A percentile compares a stretch with the other conserved stretches of the same genome.
Conservation (phyloP, 2,329 filamentous ascomycete species). For the Polychaeton citri region DNA sequence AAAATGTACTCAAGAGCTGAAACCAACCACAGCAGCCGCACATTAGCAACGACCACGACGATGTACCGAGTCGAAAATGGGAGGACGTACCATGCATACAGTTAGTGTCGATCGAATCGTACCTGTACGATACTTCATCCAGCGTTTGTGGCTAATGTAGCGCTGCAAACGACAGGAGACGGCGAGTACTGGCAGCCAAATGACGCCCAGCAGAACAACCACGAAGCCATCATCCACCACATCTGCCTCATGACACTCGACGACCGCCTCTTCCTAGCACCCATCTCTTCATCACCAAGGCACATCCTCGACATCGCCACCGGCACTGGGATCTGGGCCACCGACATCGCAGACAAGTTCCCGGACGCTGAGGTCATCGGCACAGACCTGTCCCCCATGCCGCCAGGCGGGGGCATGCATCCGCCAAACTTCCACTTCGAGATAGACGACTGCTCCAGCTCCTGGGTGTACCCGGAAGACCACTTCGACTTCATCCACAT, state of each 20-base stretch:
- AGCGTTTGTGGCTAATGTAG: too few species aligned
- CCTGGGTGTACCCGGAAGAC: conserved; percentile 27
- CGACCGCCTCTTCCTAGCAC: conserved; percentile 18
- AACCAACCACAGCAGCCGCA: conserved; percentile 16
- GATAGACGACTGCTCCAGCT: conserved; percentile 28
- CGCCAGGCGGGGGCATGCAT: conserved; percentile 11
- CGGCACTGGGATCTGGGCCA: conserved; percentile 31
- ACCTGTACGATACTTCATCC: too few species aligned
- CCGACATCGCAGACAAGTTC: conserved; percentile 21
- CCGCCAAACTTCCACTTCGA: conserved; percentile 30
- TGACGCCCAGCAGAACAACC: conserved; percentile 19
- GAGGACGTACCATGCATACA: conserved; percentile 22
- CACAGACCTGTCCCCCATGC: conserved; percentile 24
- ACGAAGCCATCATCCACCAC: conserved; percentile 25
- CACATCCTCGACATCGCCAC: conserved; percentile 34
- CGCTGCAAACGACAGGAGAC: conserved; percentile 15
- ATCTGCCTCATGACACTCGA: conserved; percentile 24
- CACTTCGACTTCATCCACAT: conserved; percentile 31
- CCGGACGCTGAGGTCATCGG: conserved; percentile 22
- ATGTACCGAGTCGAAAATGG: conserved; percentile 25
- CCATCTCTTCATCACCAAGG: conserved; percentile 12
- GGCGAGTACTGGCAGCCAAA: conserved; percentile 25
- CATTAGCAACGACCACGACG: conserved; percentile 25
- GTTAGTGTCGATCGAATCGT: too few species aligned
- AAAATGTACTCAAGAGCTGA: neutral